Percentiles rank a stretch among this genome's conserved stretches.
Conservation (phyloP, 2,329 filamentous ascomycete genomes). For the Monosporascus sp. region DNA sequence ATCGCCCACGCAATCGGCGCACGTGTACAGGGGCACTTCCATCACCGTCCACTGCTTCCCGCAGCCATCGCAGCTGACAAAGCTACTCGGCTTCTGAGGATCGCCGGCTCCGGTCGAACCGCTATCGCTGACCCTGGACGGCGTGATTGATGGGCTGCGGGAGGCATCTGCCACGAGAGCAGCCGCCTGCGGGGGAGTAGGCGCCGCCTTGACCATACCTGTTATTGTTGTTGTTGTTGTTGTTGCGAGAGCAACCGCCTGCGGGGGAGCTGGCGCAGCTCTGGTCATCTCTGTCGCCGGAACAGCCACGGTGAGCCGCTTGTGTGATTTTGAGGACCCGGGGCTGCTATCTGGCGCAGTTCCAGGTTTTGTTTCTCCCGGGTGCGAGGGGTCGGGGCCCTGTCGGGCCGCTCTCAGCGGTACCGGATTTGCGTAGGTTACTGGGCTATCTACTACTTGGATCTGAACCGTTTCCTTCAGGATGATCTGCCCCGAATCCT, state of each 20-base stretch:
- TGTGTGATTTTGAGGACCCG: neutral
- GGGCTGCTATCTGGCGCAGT: neutral
- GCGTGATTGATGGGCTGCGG: neutral
- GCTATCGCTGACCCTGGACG: neutral
- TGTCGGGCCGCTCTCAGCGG: too few relatives aligned
- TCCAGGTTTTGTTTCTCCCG: too few relatives aligned
- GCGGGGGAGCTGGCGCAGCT: neutral
- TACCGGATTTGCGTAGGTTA: too few relatives aligned
- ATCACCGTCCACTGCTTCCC: conserved; percentile 17
- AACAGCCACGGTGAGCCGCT: neutral
- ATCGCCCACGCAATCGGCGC: conserved; percentile 20
- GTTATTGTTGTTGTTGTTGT: too few relatives aligned
- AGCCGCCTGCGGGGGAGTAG: neutral
- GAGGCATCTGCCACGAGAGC: neutral
- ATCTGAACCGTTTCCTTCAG: too few relatives aligned
- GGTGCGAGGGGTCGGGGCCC: too few relatives aligned
- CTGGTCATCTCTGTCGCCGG: neutral
- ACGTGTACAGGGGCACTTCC: conserved; percentile 18
- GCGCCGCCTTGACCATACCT: neutral
- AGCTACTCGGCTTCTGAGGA: conserved; percentile 15
- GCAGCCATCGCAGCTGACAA: conserved; percentile 20
- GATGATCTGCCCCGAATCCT: too few relatives aligned
- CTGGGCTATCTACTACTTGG: too few relatives aligned
- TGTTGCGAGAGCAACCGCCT: neutral
- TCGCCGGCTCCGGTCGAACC: neutral